These are phyloP conservation scores for Gyromitra esculenta DNA, from an alignment of 2,329 filamentous ascomycete species.

Conservation along the genomic window DNA sequence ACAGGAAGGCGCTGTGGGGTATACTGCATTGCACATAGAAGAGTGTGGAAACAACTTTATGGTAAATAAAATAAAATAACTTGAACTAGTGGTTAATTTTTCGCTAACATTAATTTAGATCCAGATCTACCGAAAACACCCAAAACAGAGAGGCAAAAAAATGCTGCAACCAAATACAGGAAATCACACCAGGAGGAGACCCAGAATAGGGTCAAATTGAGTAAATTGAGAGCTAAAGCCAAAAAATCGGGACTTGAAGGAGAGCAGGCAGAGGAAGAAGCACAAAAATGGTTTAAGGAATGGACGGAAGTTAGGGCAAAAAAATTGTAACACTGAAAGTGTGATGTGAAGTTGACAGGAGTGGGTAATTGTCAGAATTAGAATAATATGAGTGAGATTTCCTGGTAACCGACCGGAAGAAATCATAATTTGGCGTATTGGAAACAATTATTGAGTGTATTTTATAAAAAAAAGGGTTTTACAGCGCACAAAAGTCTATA, in stretches of 20 bases:
- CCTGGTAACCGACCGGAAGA: no score
- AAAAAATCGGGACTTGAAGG: background rate
- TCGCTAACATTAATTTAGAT: background rate
- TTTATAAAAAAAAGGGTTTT: background rate
- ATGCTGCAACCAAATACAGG: background rate
- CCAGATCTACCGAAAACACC: background rate
- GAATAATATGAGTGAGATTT: no score
- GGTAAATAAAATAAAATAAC: background rate
- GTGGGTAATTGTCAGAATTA: no score
- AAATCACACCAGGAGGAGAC: background rate
- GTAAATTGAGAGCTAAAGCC: conserved; percentile 5
- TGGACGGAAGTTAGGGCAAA: background rate
- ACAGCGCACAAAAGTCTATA: no score
- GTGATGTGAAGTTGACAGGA: no score
- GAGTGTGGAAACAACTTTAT: background rate
- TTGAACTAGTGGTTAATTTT: background rate
- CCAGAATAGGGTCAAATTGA: background rate
- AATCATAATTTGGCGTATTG: background rate
- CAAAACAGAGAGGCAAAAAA: background rate
- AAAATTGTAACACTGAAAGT: no score
- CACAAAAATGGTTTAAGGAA: background rate
- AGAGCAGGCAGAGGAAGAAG: background rate
- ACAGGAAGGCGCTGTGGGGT: background rate
- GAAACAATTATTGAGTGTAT: background rate
- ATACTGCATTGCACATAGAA: background rate